Percentiles rank a stretch among this genome's conserved stretches.
Conservation (phyloP, 2,329 filamentous ascomycete genomes). For the Sclerotinia subarctica region DNA sequence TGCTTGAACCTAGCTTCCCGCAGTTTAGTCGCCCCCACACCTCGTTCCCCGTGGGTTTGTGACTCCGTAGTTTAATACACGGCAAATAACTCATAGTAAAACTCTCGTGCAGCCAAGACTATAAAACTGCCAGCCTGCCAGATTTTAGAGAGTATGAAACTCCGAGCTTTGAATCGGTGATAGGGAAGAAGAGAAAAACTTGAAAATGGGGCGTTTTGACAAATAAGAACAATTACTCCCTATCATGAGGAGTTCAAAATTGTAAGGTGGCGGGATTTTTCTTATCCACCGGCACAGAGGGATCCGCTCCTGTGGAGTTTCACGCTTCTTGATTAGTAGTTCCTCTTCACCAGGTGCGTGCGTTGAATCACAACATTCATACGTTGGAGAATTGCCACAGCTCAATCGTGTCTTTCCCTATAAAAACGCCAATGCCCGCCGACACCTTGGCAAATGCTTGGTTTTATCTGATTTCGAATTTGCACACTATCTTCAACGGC, state of each 20-base stretch:
- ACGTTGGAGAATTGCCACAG: neutral
- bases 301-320: neutral
- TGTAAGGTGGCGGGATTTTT: neutral
- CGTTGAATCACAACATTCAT: neutral
- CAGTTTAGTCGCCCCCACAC: neutral
- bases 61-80: neutral
- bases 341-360: neutral
- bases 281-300: neutral
- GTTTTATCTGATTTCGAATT: neutral
- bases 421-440: conserved; percentile 6
- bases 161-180: too few species aligned
- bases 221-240: too few species aligned
- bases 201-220: too few species aligned
- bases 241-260: neutral
- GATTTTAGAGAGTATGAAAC: neutral
- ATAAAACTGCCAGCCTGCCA: neutral
- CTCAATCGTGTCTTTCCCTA: neutral
- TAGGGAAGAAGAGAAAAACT: too few species aligned
- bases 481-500: neutral
- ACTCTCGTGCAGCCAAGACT: too few species aligned
- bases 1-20: neutral
- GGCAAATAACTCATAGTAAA: neutral
- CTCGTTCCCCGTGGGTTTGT: neutral
- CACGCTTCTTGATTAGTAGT: neutral
- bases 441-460: neutral